Conservation (phyloP, 257 asterid species). For the Solanum appendiculatum region DNA sequence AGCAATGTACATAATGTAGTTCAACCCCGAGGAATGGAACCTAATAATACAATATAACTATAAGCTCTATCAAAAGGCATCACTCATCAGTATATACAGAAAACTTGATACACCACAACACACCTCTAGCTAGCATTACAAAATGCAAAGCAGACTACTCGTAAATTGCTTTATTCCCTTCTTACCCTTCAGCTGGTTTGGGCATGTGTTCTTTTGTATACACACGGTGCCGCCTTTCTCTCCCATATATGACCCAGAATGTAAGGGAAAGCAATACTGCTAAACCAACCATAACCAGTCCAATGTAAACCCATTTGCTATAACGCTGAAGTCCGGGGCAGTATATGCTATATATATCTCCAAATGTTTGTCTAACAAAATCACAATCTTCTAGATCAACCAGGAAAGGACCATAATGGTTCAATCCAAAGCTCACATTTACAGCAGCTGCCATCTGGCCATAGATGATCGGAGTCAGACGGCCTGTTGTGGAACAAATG, state of each 20-base stretch:
- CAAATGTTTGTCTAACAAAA: slow-evolving; percentile 60
- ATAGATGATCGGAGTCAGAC: slow-evolving; percentile 60
- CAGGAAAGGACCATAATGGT: slow-evolving; percentile 53
- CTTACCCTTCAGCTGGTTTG: slow-evolving; percentile 5
- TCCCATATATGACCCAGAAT: slow-evolving; percentile 78
- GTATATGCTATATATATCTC: slow-evolving; percentile 23
- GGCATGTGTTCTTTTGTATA: slow-evolving; percentile 42
- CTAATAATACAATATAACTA: neutral
- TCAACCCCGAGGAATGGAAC: neutral
- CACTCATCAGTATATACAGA: neutral
- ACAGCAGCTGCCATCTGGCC: slow-evolving; percentile 57
- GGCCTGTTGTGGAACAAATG: slow-evolving; percentile 54
- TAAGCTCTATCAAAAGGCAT: neutral
- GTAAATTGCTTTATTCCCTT: slow-evolving; percentile 19
- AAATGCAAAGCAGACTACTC: neutral
- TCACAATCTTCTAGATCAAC: slow-evolving; percentile 64
- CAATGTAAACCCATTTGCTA: slow-evolving; percentile 48
- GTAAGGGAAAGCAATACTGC: slow-evolving; percentile 68
- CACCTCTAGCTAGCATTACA: neutral
- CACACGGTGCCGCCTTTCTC: slow-evolving; percentile 76
- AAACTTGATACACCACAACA: neutral
- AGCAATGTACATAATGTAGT: neutral
- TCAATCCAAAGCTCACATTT: slow-evolving; percentile 64
- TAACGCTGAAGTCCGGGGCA: slow-evolving; percentile 60
- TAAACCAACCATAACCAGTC: slow-evolving; percentile 56